Conservation (phyloP, 2,329 filamentous ascomycete genomes). For the Colletotrichum agaves region DNA sequence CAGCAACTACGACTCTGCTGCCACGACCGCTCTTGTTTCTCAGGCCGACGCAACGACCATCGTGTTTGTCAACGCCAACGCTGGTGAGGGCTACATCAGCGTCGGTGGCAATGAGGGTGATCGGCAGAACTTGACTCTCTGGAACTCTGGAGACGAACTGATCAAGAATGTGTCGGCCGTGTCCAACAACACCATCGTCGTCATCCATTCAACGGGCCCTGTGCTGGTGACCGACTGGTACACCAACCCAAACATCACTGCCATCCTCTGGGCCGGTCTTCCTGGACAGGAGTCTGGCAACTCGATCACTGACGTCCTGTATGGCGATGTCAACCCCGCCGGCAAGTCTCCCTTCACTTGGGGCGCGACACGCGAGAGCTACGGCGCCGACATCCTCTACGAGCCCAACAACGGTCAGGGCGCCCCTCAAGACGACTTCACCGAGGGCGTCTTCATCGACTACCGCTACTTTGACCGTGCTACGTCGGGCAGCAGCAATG, state of each 20-base stretch:
- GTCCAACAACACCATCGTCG: constrained; percentile 90
- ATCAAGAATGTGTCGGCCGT: constrained; percentile 82
- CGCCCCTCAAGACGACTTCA: constrained; percentile 78
- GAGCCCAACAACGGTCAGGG: constrained; percentile 73
- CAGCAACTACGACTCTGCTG: constrained; percentile 69
- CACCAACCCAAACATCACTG: constrained; percentile 81
- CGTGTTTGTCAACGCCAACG: constrained; percentile 89
- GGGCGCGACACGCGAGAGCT: constrained; percentile 73
- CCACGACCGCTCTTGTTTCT: constrained; percentile 69
- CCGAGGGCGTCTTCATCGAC: constrained; percentile 84
- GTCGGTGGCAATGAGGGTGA: constrained; percentile 89
- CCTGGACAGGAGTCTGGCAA: constrained; percentile 88
- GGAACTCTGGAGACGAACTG: constrained; percentile 82
- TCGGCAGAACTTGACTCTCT: constrained; percentile 91
- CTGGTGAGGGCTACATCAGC: constrained; percentile 87
- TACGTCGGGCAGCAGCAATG: constrained; percentile 47
- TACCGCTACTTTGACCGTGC: constrained; percentile 78
- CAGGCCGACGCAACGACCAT: constrained; percentile 77
- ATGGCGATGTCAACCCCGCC: constrained; percentile 80
- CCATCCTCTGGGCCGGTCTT: constrained; percentile 83
- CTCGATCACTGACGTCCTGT: constrained; percentile 83
- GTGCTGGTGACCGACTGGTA: constrained; percentile 82
- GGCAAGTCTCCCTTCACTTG: constrained; percentile 85
- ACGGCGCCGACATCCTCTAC: constrained; percentile 75
- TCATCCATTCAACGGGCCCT: constrained; percentile 87